Conservation (phyloP, 2,329 filamentous ascomycete species). For the Lachnellula subtilissima region DNA sequence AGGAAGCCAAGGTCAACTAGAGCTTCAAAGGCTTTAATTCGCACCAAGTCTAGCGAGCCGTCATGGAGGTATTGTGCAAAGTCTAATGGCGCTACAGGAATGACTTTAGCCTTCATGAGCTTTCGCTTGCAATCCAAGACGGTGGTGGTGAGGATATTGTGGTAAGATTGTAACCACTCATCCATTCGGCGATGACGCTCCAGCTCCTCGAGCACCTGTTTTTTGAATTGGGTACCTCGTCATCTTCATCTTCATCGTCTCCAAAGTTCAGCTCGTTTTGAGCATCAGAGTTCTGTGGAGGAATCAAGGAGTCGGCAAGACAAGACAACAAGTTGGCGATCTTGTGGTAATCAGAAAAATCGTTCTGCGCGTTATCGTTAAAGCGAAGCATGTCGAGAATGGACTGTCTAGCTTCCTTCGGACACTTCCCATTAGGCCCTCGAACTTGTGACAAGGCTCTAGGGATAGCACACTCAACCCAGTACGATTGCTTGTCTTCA, state of each 20-base stretch:
- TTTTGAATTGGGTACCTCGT: conserved; percentile 36
- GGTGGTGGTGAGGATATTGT: conserved; percentile 62
- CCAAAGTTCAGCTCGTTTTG: conserved; percentile 40
- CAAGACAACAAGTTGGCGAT: conserved; percentile 72
- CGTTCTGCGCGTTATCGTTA: conserved; percentile 91
- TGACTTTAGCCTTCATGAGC: conserved; percentile 61
- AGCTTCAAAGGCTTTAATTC: conserved; percentile 61
- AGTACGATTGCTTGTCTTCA: conserved; percentile 76
- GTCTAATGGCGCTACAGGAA: conserved; percentile 47
- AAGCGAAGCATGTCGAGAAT: conserved; percentile 84
- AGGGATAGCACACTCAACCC: conserved; percentile 78
- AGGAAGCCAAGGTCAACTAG: conserved; percentile 60
- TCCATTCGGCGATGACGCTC: conserved; percentile 64
- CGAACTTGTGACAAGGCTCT: conserved; percentile 74
- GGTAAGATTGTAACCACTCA: conserved; percentile 63
- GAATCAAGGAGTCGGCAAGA: conserved; percentile 54
- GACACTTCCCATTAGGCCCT: conserved; percentile 70
- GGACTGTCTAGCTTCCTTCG: conserved; percentile 73
- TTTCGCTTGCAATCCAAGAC: conserved; percentile 56
- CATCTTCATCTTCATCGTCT: conserved; percentile 38
- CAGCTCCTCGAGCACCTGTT: conserved; percentile 54
- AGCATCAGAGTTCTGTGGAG: conserved; percentile 30
- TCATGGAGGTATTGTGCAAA: conserved; percentile 63
- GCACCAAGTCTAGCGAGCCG: conserved; percentile 56
- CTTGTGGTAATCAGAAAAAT: conserved; percentile 85